phyloP scores from a whole-genome alignment of 2,329 filamentous ascomycete species.

The Colletotrichum sp. region DNA sequence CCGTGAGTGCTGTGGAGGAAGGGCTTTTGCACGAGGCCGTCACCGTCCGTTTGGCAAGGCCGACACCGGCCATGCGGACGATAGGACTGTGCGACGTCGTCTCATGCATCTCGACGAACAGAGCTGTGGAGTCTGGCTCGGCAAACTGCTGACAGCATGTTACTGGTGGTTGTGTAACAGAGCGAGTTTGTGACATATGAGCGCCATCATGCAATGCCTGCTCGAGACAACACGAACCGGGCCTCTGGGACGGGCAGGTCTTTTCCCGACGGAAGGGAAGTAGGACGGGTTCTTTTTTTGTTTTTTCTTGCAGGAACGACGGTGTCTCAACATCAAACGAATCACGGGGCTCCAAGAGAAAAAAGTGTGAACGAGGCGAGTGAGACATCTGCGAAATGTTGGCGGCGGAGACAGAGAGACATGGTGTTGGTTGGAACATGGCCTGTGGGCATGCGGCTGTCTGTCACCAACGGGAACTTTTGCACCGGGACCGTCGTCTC shows the following conservation, averaged over 20 bases:
- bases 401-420: not conserved
- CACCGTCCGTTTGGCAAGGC: not conserved
- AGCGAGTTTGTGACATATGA: constrained; percentile 4
- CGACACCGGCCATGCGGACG: not conserved
- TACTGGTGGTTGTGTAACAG: not conserved
- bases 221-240: not conserved
- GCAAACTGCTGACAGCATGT: not conserved
- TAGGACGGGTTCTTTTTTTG: not conserved
- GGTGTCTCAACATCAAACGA: not conserved
- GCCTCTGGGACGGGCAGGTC: not conserved
- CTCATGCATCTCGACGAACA: constrained; percentile 1
- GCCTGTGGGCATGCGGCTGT: not conserved
- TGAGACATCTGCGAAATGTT: not conserved
- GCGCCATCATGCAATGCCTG: not conserved
- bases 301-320: not conserved
- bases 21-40: not conserved
- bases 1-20: not conserved
- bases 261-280: not conserved
- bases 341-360: not conserved
- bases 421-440: not conserved
- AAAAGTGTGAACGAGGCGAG: not conserved
- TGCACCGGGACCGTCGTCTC: not conserved
- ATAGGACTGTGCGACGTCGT: not conserved
- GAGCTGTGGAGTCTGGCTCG: not conserved
- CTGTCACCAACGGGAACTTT: not conserved